Evolutionary conservation across 2,329 filamentous ascomycete genomes (phyloP).

Genomic region (Sordariomycetes sp.): DNA sequence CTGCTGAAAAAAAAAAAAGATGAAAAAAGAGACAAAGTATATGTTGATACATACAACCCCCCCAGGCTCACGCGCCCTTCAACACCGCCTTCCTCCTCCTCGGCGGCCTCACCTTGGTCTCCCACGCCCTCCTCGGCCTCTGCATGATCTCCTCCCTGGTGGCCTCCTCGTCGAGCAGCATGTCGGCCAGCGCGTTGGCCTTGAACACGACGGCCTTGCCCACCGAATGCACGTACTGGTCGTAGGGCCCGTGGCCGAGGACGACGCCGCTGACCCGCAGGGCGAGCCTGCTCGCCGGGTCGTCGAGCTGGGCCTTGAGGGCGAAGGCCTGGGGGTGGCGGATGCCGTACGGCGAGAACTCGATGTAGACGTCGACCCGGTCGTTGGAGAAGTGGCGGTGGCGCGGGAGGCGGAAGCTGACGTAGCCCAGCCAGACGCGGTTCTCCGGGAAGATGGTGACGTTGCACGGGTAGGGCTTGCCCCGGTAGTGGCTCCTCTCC

Average conservation of each 20-base stretch:
- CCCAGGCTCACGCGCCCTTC: background rate
- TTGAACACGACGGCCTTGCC: background rate
- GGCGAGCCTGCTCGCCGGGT: background rate
- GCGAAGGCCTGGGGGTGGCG: background rate
- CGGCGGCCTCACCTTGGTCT: conserved; percentile 45
- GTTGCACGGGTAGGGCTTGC: background rate
- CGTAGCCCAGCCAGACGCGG: background rate
- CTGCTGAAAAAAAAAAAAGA: too few species aligned
- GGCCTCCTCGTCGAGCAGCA: background rate
- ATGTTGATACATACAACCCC: background rate
- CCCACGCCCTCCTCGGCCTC: conserved; percentile 37
- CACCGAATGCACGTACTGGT: background rate
- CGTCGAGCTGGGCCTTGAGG: background rate
- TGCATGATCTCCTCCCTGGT: conserved; percentile 49
- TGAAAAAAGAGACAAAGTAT: too few species aligned
- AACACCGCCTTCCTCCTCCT: conserved; percentile 49
- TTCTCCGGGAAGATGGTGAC: background rate
- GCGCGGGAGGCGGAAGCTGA: background rate
- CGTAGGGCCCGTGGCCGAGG: background rate
- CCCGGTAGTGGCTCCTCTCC: background rate
- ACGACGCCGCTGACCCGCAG: background rate
- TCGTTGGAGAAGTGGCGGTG: background rate
- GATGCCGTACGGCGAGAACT: background rate
- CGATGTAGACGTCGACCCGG: background rate
- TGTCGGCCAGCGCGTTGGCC: background rate